Percentiles rank a stretch among this genome's conserved stretches.
Conservation (phyloP, 2,329 filamentous ascomycete species). For the Pestalotiopsis sp. region DNA sequence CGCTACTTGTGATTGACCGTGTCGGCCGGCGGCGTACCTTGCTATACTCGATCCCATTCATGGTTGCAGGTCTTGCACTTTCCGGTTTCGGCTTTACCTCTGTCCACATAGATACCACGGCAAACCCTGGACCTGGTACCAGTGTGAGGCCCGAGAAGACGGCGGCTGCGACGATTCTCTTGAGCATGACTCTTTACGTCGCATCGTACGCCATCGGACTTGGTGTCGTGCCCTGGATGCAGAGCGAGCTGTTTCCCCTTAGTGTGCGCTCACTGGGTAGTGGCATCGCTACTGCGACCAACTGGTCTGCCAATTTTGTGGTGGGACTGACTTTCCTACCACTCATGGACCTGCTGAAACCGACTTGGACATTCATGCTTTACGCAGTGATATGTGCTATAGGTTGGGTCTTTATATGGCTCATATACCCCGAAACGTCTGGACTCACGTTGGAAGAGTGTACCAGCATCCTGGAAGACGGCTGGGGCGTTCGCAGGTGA, state of each 20-base stretch:
- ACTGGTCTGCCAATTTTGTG: constrained; percentile 84
- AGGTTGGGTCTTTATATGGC: constrained; percentile 70
- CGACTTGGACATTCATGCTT: constrained; percentile 76
- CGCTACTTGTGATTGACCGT: constrained; percentile 74
- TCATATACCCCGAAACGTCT: constrained; percentile 83
- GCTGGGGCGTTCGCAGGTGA: constrained; percentile 67
- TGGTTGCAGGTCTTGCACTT: constrained; percentile 71
- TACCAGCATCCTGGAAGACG: constrained; percentile 66
- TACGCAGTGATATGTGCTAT: constrained; percentile 71
- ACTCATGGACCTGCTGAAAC: constrained; percentile 75
- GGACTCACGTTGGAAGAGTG: constrained; percentile 82
- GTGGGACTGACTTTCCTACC: constrained; percentile 86
- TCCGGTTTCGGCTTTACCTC: constrained; percentile 73
- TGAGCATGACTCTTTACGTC: constrained; percentile 80
- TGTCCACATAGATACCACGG: constrained; percentile 44
- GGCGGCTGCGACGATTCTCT: constrained; percentile 61
- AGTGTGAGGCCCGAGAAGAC: constrained; percentile 16
- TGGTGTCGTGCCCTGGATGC: constrained; percentile 95
- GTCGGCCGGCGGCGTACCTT: constrained; percentile 79
- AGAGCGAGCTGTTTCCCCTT: constrained; percentile 86
- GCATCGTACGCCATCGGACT: constrained; percentile 83
- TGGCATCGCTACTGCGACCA: constrained; percentile 75
- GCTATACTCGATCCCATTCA: constrained; percentile 80
- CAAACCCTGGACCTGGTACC: neutral
- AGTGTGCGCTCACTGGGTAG: constrained; percentile 72